These are phyloP conservation scores for Carex pumila DNA, from an alignment of 176 grass and related monocot species.

Conservation along the genomic window DNA sequence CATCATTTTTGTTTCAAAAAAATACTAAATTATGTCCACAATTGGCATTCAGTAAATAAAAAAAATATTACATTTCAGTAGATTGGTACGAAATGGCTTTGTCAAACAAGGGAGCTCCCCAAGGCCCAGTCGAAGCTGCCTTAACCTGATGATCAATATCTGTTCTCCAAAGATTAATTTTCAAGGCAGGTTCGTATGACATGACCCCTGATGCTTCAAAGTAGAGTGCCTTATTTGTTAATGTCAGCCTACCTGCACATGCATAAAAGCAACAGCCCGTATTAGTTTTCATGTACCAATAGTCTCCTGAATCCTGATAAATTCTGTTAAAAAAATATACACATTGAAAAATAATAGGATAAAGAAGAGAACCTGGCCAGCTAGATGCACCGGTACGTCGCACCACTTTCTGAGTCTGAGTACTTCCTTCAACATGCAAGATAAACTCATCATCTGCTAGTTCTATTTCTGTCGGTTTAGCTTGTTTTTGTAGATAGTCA, in stretches of 20 bases:
- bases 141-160: conserved; percentile 58
- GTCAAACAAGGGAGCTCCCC: conserved; percentile 80
- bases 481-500: conserved; percentile 41
- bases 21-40: not conserved
- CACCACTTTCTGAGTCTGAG: conserved; percentile 73
- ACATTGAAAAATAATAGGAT: not conserved
- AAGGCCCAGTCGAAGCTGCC: conserved; percentile 76
- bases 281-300: not conserved
- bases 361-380: conserved; percentile 55
- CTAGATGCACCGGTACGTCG: conserved; percentile 58
- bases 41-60: not conserved
- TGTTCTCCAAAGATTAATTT: conserved; percentile 50
- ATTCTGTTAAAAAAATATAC: not conserved
- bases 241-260: conserved; percentile 58
- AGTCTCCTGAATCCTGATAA: not conserved
- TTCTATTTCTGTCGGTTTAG: conserved; percentile 56
- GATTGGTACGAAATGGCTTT: conserved; percentile 75
- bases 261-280: not conserved
- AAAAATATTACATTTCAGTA: conserved; percentile 39
- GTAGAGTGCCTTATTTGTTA: conserved; percentile 81
- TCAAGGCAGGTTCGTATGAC: conserved; percentile 66
- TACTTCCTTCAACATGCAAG: conserved; percentile 66
- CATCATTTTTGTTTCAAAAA: conserved; percentile 8
- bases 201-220: conserved; percentile 66
- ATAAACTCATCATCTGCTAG: conserved; percentile 75